These are phyloP conservation scores for Aethionema arabicum DNA, from an alignment of 345 rosid species.

Conservation along the genomic window DNA sequence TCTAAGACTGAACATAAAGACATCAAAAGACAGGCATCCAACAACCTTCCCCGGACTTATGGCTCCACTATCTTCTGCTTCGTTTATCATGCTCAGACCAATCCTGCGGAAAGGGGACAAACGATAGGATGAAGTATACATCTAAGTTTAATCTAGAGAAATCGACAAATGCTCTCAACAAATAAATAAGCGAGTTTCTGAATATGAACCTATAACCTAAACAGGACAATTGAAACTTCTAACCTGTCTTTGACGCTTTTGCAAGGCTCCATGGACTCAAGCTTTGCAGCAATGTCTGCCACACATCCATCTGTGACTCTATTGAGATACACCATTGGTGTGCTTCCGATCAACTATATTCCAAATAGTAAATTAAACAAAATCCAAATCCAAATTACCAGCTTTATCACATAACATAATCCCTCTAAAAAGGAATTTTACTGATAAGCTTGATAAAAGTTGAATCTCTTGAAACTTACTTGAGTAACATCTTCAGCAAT, in stretches of 20 bases:
- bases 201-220: not conserved
- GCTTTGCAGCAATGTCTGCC: constrained; percentile 88
- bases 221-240: constrained; percentile 15
- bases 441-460: not conserved
- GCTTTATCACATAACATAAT: not conserved
- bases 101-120: constrained; percentile 50
- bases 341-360: constrained; percentile 77
- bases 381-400: constrained; percentile 7
- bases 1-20: constrained; percentile 6
- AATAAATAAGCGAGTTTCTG: not conserved
- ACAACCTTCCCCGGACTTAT: constrained; percentile 80
- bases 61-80: constrained; percentile 78
- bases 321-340: constrained; percentile 93
- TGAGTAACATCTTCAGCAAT: constrained; percentile 81
- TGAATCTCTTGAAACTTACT: constrained; percentile 35
- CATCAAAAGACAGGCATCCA: not conserved
- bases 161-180: not conserved
- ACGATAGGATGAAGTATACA: not conserved
- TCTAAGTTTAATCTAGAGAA: not conserved
- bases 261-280: constrained; percentile 98
- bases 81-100: constrained; percentile 76
- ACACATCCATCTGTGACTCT: constrained; percentile 71
- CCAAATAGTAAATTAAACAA: not conserved
- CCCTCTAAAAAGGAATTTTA: not conserved
- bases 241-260: constrained; percentile 93